Conservation (phyloP, 768 basidiomycete genomes). For the Tulasnella calospora region DNA sequence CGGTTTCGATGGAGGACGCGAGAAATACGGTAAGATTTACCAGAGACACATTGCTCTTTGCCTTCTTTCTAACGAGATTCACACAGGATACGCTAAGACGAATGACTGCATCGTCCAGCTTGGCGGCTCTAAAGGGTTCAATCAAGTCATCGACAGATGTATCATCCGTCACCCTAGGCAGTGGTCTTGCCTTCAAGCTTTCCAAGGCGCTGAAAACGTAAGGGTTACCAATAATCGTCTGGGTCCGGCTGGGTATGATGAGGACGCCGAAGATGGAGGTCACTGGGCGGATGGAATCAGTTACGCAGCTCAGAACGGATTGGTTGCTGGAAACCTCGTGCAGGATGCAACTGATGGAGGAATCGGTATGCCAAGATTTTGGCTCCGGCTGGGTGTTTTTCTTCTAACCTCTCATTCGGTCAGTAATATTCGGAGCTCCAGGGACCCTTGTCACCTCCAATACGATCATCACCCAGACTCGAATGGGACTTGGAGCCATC, state of each 20-base stretch:
- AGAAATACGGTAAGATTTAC: slow-evolving; percentile 27
- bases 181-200: slow-evolving; percentile 33
- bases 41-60: not conserved
- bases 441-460: slow-evolving; percentile 32
- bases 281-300: slow-evolving; percentile 32
- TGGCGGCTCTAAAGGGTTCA: slow-evolving; percentile 26
- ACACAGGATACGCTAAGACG: slow-evolving; percentile 7
- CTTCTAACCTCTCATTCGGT: not conserved
- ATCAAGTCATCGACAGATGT: slow-evolving; percentile 32
- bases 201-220: slow-evolving; percentile 29
- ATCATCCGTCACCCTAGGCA: slow-evolving; percentile 31
- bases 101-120: slow-evolving; percentile 32
- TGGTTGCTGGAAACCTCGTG: slow-evolving; percentile 32
- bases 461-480: slow-evolving; percentile 29
- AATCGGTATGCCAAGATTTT: slow-evolving; percentile 25
- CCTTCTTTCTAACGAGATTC: not conserved
- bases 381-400: not conserved
- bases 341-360: slow-evolving; percentile 32
- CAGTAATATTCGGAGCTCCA: slow-evolving; percentile 31
- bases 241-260: slow-evolving; percentile 30
- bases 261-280: slow-evolving; percentile 22
- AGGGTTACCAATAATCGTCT: slow-evolving; percentile 14
- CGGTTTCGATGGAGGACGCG: slow-evolving; percentile 31
- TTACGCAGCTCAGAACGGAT: slow-evolving; percentile 30
- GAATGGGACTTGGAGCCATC: slow-evolving; percentile 31